Base-by-base conservation (phyloP, 768 basidiomycete species). In the Russula lepida region DNA sequence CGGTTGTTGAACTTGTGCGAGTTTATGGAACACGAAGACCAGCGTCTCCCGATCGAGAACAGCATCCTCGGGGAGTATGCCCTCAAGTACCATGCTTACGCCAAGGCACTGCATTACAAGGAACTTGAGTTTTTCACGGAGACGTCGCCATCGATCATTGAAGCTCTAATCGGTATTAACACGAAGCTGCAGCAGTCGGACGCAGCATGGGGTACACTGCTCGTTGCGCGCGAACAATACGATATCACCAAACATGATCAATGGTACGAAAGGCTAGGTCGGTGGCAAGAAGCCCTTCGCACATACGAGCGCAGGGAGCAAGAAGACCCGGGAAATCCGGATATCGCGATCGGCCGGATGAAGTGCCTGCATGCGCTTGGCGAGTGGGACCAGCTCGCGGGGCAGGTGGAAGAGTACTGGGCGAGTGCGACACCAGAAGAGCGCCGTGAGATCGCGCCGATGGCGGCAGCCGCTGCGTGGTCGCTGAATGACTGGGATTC, bases 11-110 rank as follows among this genome's bases (percentile, higher is more conserved):
- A 94, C 72, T 81, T 98, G 27, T 94, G 94, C 4, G 97, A 99
- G 71, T 98, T 98, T 72, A 95, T 98, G 91, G 97, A 98, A 72
- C 95, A 98, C 67, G 95, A 98, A 73, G 97, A 98, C 69, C 95
- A 95, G 69, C 82, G 90, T 0, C 78, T 98, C 1, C 93, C 93
- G 1, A 97, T 98, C 62, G 93, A 97, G 67, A 87, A 94, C 67
- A 83, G 91, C 54, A 92, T 90, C 13, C 82, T 98, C 15, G 97
- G 95, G 39, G 91, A 94, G 69, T 93, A 95, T 69, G 94, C 97
- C 0, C 83, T 91, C 76, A 88, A 87, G 65, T 93, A 89, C 72
- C 88, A 92, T 72, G 95, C 95, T 0, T 98, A 93, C 66, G 97
- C 97, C 3, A 98, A 98, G 71, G 95, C 95, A 0, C 79, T 99